Evolutionary conservation across 768 basidiomycete genomes (phyloP).

Genomic region (Rhizopogon rudus): DNA sequence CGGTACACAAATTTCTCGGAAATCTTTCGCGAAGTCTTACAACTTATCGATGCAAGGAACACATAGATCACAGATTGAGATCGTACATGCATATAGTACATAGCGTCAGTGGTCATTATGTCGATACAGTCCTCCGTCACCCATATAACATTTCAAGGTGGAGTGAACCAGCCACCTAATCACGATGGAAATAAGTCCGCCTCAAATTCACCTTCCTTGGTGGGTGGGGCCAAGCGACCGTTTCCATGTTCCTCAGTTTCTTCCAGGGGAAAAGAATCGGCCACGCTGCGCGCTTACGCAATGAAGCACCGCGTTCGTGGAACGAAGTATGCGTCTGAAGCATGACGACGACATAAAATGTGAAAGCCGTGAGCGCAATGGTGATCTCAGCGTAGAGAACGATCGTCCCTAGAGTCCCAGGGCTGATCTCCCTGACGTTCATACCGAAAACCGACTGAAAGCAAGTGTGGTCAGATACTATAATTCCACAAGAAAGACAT

Average conservation of each 20-base stretch:
- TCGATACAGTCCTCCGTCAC: too few species aligned
- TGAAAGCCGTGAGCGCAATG: constrained; percentile 41
- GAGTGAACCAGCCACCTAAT: too few species aligned
- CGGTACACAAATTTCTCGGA: too few species aligned
- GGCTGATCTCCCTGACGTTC: constrained; percentile 46
- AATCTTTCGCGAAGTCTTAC: too few species aligned
- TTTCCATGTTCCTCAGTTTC: background rate
- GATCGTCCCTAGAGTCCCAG: constrained; percentile 25
- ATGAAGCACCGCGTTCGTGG: constrained; percentile 10
- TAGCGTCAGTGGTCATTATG: too few species aligned
- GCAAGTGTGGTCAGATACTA: background rate
- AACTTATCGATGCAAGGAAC: too few species aligned
- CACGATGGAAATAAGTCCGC: too few species aligned
- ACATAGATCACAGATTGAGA: too few species aligned
- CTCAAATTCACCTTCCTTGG: too few species aligned
- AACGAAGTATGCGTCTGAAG: constrained; percentile 34
- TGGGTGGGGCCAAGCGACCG: too few species aligned
- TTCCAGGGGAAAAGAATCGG: constrained; percentile 10
- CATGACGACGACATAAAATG: constrained; percentile 52
- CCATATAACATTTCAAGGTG: too few species aligned
- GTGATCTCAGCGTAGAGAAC: constrained; percentile 35
- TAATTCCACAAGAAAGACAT: background rate
- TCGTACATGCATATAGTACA: too few species aligned
- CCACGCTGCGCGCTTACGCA: constrained; percentile 20
- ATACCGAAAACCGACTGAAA: constrained; percentile 48